A percentile compares a stretch with the other conserved stretches of the same genome.
Evolutionary conservation across 331 rosid genomes (phyloP).

Genomic region (Malus hybrid): DNA sequence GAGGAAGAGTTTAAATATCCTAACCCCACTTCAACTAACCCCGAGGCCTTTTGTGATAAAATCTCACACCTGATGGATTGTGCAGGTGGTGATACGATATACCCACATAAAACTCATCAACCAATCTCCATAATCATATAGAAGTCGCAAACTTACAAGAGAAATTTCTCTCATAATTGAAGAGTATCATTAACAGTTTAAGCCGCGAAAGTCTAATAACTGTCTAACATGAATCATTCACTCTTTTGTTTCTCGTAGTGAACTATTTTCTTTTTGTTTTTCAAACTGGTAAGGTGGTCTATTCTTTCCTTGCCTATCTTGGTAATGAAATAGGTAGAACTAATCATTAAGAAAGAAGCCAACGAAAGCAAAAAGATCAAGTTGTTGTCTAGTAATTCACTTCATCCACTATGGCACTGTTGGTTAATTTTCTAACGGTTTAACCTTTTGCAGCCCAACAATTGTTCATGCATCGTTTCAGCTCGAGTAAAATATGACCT

Average conservation of each 20-base stretch:
- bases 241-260: not conserved
- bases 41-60: too few species aligned
- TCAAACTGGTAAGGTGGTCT: not conserved
- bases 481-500: not conserved
- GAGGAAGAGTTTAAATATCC: too few species aligned
- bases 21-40: too few species aligned
- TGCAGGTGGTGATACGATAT: too few species aligned
- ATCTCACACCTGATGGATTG: too few species aligned
- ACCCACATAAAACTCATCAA: not conserved
- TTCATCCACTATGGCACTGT: not conserved
- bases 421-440: not conserved
- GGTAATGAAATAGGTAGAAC: not conserved
- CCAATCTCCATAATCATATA: not conserved
- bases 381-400: not conserved
- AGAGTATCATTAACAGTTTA: not conserved
- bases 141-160: not conserved
- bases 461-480: not conserved
- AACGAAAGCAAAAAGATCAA: too few species aligned
- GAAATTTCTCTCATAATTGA: not conserved
- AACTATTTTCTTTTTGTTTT: not conserved
- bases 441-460: not conserved
- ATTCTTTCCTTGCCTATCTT: not conserved
- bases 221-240: too few species aligned
- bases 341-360: not conserved
- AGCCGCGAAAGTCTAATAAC: too few species aligned